Conservation (phyloP, 2,329 filamentous ascomycete species). For the Ceratocystis colombiana region DNA sequence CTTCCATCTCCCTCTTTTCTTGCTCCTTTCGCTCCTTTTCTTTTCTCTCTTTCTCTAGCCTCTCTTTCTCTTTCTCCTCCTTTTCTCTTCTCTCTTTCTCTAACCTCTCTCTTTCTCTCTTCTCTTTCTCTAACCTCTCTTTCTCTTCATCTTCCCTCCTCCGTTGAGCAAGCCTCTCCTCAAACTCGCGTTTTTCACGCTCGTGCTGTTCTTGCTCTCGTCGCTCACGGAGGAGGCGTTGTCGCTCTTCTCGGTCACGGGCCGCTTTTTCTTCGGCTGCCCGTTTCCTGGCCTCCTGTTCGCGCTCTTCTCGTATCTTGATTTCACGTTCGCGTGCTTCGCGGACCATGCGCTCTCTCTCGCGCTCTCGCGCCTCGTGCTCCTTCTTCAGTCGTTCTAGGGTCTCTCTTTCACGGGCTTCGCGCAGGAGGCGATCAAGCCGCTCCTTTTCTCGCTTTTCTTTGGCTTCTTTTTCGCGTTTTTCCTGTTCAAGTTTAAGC, state of each 20-base stretch:
- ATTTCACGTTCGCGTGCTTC: constrained; percentile 21
- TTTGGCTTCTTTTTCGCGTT: constrained; percentile 22
- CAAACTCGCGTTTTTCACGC: constrained; percentile 35
- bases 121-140: constrained; percentile 37
- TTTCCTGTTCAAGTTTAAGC: constrained; percentile 26
- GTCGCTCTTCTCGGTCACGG: constrained; percentile 8
- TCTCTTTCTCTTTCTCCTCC: constrained; percentile 34
- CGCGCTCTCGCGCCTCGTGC: constrained; percentile 48
- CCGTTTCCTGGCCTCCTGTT: constrained; percentile 14
- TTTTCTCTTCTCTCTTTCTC: constrained; percentile 38
- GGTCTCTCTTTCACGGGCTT: constrained; percentile 18
- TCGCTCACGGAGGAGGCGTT: constrained; percentile 12
- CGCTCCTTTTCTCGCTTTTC: constrained; percentile 32
- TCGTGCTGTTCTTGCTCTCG: constrained; percentile 38
- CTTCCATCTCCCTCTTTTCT: constrained; percentile 30
- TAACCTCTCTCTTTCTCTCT: constrained; percentile 31
- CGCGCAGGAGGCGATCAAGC: constrained; percentile 26
- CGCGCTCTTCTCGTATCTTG: constrained; percentile 33
- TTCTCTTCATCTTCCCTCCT: constrained; percentile 31
- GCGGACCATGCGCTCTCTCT: constrained; percentile 32
- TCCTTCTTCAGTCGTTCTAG: constrained; percentile 25
- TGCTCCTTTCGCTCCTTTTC: constrained; percentile 32
- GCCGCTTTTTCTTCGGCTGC: constrained; percentile 10
- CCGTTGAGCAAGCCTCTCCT: constrained; percentile 31
- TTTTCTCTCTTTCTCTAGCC: constrained; percentile 37